Evolutionary conservation across 768 basidiomycete genomes (phyloP).

Genomic region (Podaxis sp.): DNA sequence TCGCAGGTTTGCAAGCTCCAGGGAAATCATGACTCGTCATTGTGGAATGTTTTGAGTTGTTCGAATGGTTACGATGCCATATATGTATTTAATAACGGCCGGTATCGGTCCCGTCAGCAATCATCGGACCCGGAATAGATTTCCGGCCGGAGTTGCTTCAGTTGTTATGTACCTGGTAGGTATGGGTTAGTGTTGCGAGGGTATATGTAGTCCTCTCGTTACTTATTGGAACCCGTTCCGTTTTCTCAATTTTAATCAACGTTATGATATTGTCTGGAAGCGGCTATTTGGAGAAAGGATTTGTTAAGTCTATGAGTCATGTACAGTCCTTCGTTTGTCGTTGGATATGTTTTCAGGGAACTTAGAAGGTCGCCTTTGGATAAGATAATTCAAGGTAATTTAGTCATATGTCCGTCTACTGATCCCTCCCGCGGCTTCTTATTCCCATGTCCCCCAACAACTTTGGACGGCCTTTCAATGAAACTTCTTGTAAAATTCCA

Average conservation of each 20-base stretch:
- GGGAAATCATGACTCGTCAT: neutral
- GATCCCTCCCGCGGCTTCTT: neutral
- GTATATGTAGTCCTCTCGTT: no score
- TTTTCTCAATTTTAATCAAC: no score
- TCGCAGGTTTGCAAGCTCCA: neutral
- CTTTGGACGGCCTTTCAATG: neutral
- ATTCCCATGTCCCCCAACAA: neutral
- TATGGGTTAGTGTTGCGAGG: no score
- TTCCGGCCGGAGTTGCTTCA: no score
- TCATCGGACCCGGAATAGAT: no score
- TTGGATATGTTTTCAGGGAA: neutral
- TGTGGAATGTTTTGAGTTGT: neutral
- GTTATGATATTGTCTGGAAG: neutral
- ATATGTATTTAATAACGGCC: no score
- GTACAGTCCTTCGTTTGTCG: neutral
- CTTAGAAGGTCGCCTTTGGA: neutral
- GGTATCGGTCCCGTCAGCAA: no score
- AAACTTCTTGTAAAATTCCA: no score
- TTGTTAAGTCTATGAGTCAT: neutral
- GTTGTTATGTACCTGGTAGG: no score
- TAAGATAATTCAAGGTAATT: neutral
- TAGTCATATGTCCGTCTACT: no score
- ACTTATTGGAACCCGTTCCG: no score
- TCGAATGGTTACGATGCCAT: no score
- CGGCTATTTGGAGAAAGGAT: neutral